Percentiles rank a stretch among this genome's conserved stretches.
These are phyloP conservation scores for Chrysoporthe puriensis DNA, from an alignment of 2,329 filamentous ascomycete species.

Conservation along the genomic window DNA sequence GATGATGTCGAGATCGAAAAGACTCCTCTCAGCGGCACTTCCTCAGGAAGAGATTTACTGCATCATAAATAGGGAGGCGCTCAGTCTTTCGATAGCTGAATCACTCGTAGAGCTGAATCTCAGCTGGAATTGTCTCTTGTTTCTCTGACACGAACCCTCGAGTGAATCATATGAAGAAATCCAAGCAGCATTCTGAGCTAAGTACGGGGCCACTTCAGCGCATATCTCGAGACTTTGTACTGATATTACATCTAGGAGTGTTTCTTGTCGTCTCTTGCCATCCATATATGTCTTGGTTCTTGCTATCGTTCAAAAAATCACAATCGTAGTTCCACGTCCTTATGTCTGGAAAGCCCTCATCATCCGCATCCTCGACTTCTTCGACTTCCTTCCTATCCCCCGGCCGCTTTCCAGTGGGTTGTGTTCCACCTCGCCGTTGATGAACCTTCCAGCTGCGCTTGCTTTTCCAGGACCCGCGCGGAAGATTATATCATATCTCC, in stretches of 20 bases:
- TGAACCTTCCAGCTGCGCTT: constrained; percentile 13
- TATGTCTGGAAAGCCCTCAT: background rate
- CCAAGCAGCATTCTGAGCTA: no score
- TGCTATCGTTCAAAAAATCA: background rate
- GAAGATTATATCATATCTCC: constrained; percentile 11
- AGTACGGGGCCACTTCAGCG: no score
- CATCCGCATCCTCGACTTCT: background rate
- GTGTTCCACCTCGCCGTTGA: constrained; percentile 16
- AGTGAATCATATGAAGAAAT: no score
- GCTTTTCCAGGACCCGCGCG: background rate
- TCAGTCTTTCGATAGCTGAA: no score
- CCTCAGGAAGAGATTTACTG: no score
- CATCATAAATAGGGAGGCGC: no score
- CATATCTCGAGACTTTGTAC: background rate
- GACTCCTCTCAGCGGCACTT: no score
- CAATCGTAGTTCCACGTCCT: background rate
- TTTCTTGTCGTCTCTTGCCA: background rate
- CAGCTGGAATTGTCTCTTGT: no score
- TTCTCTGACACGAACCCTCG: no score
- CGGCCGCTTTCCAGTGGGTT: constrained; percentile 10
- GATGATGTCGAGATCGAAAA: no score
- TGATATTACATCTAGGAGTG: background rate
- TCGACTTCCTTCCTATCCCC: background rate
- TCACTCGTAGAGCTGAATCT: no score
- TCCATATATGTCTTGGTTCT: background rate